Evolutionary conservation across 192 early-diverging fungal genomes (phyloP).

Genomic region (Geranomyces variabilis): DNA sequence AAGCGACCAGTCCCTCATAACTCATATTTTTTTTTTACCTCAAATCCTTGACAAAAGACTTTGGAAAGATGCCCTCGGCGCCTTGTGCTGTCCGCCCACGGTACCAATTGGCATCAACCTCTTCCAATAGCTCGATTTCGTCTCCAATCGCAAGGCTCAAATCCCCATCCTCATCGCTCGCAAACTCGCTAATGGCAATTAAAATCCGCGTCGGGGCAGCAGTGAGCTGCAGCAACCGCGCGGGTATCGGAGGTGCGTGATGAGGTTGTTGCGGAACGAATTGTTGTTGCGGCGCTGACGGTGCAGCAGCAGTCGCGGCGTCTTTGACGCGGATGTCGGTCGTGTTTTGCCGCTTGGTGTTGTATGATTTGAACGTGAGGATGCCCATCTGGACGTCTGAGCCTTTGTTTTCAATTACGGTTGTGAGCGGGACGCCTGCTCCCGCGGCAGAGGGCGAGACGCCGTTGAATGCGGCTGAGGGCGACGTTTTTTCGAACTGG

Average conservation of each 20-base stretch:
- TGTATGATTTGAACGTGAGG: slow-evolving; percentile 7
- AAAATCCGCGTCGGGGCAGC: background rate
- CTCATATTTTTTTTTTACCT: too few relatives aligned
- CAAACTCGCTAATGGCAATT: slow-evolving; percentile 25
- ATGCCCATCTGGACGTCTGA: background rate
- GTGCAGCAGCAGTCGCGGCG: background rate
- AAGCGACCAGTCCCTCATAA: too few relatives aligned
- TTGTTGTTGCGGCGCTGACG: background rate
- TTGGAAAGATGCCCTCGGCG: slow-evolving; percentile 27
- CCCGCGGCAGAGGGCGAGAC: background rate
- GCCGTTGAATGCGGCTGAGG: slow-evolving; percentile 17
- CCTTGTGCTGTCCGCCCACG: slow-evolving; percentile 7
- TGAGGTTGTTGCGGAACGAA: too few relatives aligned
- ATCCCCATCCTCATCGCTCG: slow-evolving; percentile 22
- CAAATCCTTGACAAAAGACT: slow-evolving; percentile 20
- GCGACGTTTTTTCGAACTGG: slow-evolving; percentile 21
- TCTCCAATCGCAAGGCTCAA: slow-evolving; percentile 15
- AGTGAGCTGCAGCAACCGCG: too few relatives aligned
- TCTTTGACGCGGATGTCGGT: background rate
- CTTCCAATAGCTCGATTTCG: slow-evolving; percentile 26
- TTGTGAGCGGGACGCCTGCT: background rate
- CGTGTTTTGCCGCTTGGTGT: background rate
- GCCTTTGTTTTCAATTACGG: background rate
- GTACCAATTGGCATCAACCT: slow-evolving; percentile 34
- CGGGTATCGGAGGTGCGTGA: too few relatives aligned